A percentile compares a stretch with the other conserved stretches of the same genome.
phyloP scores from a whole-genome alignment of 176 grass and related monocot species.

The Carex myosuroides region DNA sequence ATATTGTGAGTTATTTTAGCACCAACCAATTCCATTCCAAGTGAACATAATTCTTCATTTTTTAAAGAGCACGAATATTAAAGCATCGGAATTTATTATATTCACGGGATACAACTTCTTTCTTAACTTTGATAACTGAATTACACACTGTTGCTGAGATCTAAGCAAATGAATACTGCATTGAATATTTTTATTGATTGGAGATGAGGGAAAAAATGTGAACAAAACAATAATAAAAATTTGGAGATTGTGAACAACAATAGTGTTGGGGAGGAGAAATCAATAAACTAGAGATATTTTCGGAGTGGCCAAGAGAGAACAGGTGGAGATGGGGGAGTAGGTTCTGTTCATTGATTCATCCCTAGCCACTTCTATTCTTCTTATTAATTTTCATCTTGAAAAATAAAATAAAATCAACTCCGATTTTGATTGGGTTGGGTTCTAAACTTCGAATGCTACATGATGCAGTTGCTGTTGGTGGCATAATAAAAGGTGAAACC shows the following conservation, averaged over 20 bases:
- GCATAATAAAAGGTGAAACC: background rate
- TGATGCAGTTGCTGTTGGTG: conserved; percentile 6
- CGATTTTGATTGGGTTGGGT: background rate
- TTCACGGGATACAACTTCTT: background rate
- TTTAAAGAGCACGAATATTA: background rate
- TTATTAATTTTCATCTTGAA: background rate
- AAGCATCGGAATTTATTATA: background rate
- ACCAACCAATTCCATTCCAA: background rate
- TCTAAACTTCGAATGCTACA: background rate
- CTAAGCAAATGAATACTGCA: background rate
- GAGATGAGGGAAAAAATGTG: background rate
- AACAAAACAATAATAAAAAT: background rate
- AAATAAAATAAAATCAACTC: background rate
- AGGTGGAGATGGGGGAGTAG: conserved; percentile 1
- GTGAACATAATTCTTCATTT: background rate
- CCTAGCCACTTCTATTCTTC: background rate
- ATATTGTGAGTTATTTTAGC: background rate
- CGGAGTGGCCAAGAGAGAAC: background rate
- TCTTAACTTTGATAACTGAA: background rate
- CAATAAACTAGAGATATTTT: background rate
- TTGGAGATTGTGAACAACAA: background rate
- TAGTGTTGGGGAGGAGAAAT: no score
- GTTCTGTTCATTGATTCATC: background rate
- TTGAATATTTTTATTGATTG: background rate
- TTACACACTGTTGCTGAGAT: background rate